Conservation (phyloP, 75 land plant genomes). For the Adiantum capillusveneris region DNA sequence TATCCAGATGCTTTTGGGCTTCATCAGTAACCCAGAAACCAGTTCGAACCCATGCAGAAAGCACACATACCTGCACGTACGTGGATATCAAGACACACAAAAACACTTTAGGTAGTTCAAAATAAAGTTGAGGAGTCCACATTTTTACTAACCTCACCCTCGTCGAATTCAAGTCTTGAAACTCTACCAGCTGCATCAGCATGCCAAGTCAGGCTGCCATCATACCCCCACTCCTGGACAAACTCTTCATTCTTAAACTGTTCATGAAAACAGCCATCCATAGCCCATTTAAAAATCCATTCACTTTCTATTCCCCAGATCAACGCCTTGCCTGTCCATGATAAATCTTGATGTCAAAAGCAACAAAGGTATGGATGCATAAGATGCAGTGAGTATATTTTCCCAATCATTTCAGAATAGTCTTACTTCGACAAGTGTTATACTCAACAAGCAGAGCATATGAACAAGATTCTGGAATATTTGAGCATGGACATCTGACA, state of each 20-base stretch:
- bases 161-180: conserved; percentile 33
- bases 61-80: conserved; percentile 21
- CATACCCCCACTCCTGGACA: conserved; percentile 35
- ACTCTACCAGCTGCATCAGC: conserved; percentile 43
- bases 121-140: neutral
- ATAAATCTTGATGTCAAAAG: neutral
- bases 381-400: neutral
- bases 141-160: conserved; percentile 26
- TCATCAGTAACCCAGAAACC: conserved; percentile 41
- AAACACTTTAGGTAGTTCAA: neutral
- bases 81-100: neutral
- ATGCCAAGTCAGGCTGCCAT: conserved; percentile 36
- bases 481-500: neutral
- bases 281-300: conserved; percentile 36
- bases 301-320: conserved; percentile 31
- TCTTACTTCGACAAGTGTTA: no score
- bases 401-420: no score
- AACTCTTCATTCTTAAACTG: conserved; percentile 26
- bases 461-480: neutral
- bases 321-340: conserved; percentile 1
- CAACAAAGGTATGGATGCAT: neutral
- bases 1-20: conserved; percentile 24
- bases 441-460: neutral
- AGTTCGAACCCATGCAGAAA: conserved; percentile 35
- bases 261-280: conserved; percentile 37